Conservation (phyloP, 352 stramenopile genomes). For the Phytopythium boreale region DNA sequence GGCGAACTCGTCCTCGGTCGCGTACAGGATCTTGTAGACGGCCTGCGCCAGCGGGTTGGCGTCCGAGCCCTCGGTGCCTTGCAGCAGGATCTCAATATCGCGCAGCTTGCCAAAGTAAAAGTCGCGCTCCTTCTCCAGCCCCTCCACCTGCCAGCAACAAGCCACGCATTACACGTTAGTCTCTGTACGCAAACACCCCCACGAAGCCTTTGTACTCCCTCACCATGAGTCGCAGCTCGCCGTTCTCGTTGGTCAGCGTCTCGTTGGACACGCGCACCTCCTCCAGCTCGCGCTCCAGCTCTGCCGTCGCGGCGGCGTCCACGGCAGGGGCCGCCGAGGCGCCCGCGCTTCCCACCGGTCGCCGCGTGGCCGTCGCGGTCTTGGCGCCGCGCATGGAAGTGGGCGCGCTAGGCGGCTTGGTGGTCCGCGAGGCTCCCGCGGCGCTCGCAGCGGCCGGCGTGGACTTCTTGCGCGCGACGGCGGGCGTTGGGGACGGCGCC, state of each 20-base stretch:
- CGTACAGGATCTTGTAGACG: conserved; percentile 89
- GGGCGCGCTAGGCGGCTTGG: conserved; percentile 48
- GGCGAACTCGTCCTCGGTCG: conserved; percentile 58
- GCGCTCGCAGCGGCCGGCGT: conserved; percentile 15
- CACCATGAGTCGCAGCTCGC: conserved; percentile 69
- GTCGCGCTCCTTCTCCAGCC: conserved; percentile 93
- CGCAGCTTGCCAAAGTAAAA: conserved; percentile 99
- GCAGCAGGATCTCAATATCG: conserved; percentile 96
- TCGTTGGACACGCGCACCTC: conserved; percentile 67
- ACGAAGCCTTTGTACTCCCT: conserved; percentile 5
- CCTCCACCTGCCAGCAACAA: conserved; percentile 63
- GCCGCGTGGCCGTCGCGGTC: conserved; percentile 28
- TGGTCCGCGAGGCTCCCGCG: conserved; percentile 17
- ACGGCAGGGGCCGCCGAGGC: conserved; percentile 13
- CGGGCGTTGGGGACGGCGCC: conserved; percentile 26
- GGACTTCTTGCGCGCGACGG: conserved; percentile 27
- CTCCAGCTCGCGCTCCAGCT: conserved; percentile 73
- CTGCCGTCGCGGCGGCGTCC: conserved; percentile 28
- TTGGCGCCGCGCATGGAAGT: conserved; percentile 15
- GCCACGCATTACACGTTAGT: background rate
- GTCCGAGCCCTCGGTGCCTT: conserved; percentile 51
- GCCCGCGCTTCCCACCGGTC: conserved; percentile 22
- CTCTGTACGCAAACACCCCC: background rate
- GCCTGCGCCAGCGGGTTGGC: conserved; percentile 52
- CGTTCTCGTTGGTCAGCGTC: conserved; percentile 72